These are phyloP conservation scores for Botrytis cinerea DNA, from an alignment of 2,329 filamentous ascomycete genomes.

Conservation along the genomic window DNA sequence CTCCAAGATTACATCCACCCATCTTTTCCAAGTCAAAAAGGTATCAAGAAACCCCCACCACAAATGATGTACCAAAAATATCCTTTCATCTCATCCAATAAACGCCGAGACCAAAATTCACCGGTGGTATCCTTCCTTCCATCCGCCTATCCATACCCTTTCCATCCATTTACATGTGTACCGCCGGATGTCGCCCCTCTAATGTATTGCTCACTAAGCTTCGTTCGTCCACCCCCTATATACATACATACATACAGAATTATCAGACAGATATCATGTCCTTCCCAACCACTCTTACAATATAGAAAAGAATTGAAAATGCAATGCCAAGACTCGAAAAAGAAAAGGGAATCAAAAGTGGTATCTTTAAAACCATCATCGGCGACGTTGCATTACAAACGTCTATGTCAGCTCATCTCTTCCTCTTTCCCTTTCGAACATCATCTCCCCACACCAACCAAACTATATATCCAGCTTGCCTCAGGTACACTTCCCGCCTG, in stretches of 20 bases:
- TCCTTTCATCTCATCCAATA: constrained; percentile 5
- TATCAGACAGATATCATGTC: background rate
- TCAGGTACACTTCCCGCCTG: constrained; percentile 34
- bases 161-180: constrained; percentile 14
- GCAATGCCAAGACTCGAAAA: background rate
- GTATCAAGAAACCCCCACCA: constrained; percentile 1
- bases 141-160: background rate
- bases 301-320: background rate
- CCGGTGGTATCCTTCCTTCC: constrained; percentile 1
- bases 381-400: background rate
- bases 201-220: constrained; percentile 10
- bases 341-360: background rate
- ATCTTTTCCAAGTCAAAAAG: background rate
- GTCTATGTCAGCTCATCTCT: background rate
- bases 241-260: constrained; percentile 8
- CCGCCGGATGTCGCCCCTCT: background rate
- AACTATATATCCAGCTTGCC: constrained; percentile 38
- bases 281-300: background rate
- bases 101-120: constrained; percentile 5
- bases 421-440: background rate
- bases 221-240: background rate
- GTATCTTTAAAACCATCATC: constrained; percentile 8
- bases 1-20: constrained; percentile 1
- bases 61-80: background rate
- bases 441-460: constrained; percentile 25